Evolutionary conservation across 176 grass and related monocot genomes (phyloP).

Genomic region (Areca catechu): DNA sequence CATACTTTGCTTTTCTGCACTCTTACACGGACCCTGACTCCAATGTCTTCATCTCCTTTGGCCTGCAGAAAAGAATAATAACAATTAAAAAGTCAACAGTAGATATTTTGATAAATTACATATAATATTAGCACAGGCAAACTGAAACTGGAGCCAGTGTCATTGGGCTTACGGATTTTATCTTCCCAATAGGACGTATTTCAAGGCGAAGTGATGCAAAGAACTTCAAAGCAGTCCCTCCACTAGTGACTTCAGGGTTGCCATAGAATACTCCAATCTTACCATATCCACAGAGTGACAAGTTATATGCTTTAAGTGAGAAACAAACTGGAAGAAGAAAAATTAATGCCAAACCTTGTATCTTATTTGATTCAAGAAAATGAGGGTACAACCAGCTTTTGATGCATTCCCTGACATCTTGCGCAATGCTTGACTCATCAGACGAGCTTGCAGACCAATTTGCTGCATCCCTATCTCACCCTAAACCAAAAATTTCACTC

Average conservation of each 20-base stretch:
- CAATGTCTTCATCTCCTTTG: conserved; percentile 96
- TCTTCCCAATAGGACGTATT: conserved; percentile 86
- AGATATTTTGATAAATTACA: too few relatives aligned
- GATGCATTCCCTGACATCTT: conserved; percentile 99
- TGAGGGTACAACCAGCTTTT: conserved; percentile 96
- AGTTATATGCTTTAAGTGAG: background rate
- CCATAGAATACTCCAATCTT: conserved; percentile 99
- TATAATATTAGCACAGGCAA: background rate
- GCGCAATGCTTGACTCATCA: conserved; percentile 99
- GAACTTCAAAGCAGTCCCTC: conserved; percentile 96
- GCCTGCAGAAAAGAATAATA: conserved; percentile 28
- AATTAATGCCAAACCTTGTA: conserved; percentile 60
- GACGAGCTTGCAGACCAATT: conserved; percentile 93
- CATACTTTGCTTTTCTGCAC: conserved; percentile 99
- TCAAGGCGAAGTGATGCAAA: conserved; percentile 97
- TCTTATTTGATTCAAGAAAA: conserved; percentile 99
- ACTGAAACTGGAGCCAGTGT: conserved; percentile 2
- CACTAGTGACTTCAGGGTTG: conserved; percentile 98
- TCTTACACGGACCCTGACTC: conserved; percentile 90
- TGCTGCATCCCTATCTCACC: conserved; percentile 99
- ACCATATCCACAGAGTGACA: conserved; percentile 14
- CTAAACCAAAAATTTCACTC: conserved; percentile 25
- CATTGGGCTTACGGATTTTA: conserved; percentile 80
- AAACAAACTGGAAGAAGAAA: background rate
- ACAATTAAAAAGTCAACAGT: background rate